Evolutionary conservation across 1,284 basidiomycete species (phyloP).

Genomic region (Leccinum holopus): DNA sequence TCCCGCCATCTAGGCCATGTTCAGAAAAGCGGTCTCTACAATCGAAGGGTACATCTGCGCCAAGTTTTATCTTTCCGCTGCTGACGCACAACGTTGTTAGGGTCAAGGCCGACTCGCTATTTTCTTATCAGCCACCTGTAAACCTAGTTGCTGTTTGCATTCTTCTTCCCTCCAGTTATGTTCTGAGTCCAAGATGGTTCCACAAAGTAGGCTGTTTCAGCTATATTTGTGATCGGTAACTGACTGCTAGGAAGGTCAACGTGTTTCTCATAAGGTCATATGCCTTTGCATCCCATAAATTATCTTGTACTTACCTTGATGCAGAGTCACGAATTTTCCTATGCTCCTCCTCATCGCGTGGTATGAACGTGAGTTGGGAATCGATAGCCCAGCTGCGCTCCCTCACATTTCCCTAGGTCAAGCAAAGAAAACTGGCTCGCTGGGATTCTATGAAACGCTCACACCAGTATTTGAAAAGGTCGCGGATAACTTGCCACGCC

Average conservation of each 20-base stretch:
- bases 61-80: conserved; percentile 13
- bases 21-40: conserved; percentile 85
- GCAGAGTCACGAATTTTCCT: conserved; percentile 80
- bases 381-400: neutral
- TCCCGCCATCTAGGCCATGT: conserved; percentile 71
- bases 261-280: conserved; percentile 76
- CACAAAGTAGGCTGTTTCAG: conserved; percentile 59
- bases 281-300: conserved; percentile 9
- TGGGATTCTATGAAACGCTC: conserved; percentile 72
- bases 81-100: conserved; percentile 39
- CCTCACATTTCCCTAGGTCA: conserved; percentile 41
- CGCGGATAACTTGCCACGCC: conserved; percentile 69
- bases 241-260: conserved; percentile 58
- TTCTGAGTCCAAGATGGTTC: conserved; percentile 78
- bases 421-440: conserved; percentile 59
- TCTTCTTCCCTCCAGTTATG: conserved; percentile 81
- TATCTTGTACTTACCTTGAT: conserved; percentile 6
- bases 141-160: conserved; percentile 81
- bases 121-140: conserved; percentile 91
- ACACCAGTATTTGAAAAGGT: conserved; percentile 63
- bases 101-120: conserved; percentile 85
- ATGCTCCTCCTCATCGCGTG: conserved; percentile 79
- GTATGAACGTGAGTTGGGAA: conserved; percentile 63
- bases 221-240: conserved; percentile 4
- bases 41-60: conserved; percentile 70